Evolutionary conservation across 306 rosid genomes (phyloP), one percentile per base, ranked within the genome.

Genomic region (Cucurbita pepo): DNA sequence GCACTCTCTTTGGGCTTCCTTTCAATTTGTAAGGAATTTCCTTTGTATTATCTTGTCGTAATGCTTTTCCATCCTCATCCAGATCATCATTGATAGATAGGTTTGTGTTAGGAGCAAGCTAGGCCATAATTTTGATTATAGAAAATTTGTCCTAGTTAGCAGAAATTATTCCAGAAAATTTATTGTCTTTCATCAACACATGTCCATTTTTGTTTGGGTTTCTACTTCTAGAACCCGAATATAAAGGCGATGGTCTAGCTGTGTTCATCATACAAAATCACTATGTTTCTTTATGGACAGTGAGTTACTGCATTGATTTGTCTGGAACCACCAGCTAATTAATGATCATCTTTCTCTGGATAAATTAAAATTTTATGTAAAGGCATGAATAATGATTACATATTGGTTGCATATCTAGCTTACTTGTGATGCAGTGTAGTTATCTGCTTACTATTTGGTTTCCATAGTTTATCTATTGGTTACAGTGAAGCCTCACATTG

Each of bases 281-380:
- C 59, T 9, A 69, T 50, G n/a, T 48, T 34, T 51, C 59, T 48
- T 69, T 69, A 15, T 69, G 47, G 74, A 50, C 58, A 51, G 74
- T 69, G 59, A 69, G 41, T 69, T 22, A 51, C 74, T 51, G 45
- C 74, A 69, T 69, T 69, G 51, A 50, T 69, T 69, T 69, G 74
- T 69, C 74, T 51, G 59, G 59, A 69, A 69, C 44, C 56, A 50
- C 74, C 74, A 48, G 74, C 74, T 69, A 69, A 51, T 30, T 48
- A 50, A 69, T 48, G 58, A 69, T 15, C 58, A 51, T 57, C 58
- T 73, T 45, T 58, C 58, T 67, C 65, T 73, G 65, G 58, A 70
- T 82, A 19, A 76, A 30, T 77, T 14, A 30, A 69, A 51, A 50
- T 50, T 34, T 34, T 58, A 69, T 51, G 34, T 48, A 14, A 69